These are phyloP conservation scores for Trichoderma simmonsii DNA, from an alignment of 2,329 filamentous ascomycete species.

Conservation along the genomic window DNA sequence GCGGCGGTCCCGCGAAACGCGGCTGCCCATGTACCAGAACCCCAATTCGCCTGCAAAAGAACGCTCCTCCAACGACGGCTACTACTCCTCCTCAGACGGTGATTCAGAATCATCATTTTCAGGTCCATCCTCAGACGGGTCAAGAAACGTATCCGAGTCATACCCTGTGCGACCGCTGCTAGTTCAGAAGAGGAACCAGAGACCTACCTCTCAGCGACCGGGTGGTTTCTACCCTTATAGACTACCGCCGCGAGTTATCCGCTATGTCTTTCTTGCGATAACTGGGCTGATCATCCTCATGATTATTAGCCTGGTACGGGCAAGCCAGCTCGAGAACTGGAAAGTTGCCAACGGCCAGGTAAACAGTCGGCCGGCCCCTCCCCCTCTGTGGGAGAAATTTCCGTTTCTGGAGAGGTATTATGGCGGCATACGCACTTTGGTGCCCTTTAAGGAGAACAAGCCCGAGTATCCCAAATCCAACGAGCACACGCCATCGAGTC, in stretches of 20 bases:
- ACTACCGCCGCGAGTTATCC: constrained; percentile 68
- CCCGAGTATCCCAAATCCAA: constrained; percentile 77
- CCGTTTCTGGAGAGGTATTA: constrained; percentile 85
- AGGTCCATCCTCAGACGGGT: constrained; percentile 49
- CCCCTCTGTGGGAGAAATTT: constrained; percentile 79
- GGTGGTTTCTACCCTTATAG: constrained; percentile 49
- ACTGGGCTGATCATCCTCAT: constrained; percentile 70
- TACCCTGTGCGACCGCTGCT: constrained; percentile 44
- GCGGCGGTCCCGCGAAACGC: constrained; percentile 46
- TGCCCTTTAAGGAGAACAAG: constrained; percentile 61
- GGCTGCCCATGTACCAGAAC: constrained; percentile 52
- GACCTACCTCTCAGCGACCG: constrained; percentile 20
- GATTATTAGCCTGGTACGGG: constrained; percentile 69
- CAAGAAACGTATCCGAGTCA: constrained; percentile 50
- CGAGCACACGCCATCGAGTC: constrained; percentile 41
- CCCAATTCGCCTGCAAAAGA: constrained; percentile 45
- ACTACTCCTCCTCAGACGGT: constrained; percentile 46
- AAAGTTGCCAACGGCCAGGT: constrained; percentile 53
- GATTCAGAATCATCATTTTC: constrained; percentile 42
- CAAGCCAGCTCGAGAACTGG: constrained; percentile 68
- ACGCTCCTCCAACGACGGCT: constrained; percentile 49
- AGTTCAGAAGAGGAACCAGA: constrained; percentile 37
- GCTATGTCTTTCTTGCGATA: constrained; percentile 73
- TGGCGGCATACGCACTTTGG: constrained; percentile 74
- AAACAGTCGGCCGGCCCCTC: constrained; percentile 50